Base-by-base conservation (phyloP, 1,139 yeast species). In the Debaryomyces coudertii region DNA sequence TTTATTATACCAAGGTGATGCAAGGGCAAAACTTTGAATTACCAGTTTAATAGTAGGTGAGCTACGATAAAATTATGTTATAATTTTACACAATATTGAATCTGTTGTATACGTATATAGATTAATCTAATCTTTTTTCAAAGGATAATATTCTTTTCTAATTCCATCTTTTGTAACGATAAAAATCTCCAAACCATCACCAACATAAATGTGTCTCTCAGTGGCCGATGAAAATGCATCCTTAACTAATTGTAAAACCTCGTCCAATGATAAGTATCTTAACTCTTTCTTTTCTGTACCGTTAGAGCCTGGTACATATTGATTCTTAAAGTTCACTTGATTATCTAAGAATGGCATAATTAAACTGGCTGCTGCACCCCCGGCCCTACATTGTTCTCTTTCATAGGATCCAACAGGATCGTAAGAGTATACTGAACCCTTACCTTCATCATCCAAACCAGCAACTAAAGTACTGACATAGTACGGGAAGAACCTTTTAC, bases 331-430 rank as follows among this genome's bases (percentile, higher is more conserved):
- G 66, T 89, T 87, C 53, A 95, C 99, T 73, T 95, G 99, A 68
- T 92, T 93, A 67, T 93, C 99, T 62, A 93, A 80, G 66, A 93
- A 93, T 4, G 99, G 99, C 95, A 90, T 92, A 59, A 93, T 90
- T 67, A 93, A 80, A 55, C 93, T 83, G 2, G 97, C 95, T 28
- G 98, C 98, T 6, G 97, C 95, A 38, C 99, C 99, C 51, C 96
- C 98, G 1, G 98, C 98, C 61, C 97, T 82, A 70, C 97, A 90
- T 64, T 90, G 96, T 66, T 92, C 97, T 61, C 97, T 83, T 71
- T 95, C 99, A 65, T 93, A 95, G 1, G 97, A 89, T 5, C 99
- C 99, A 47, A 93, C 97, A 1, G 99, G 99, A 64, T 93, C 99
- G 65, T 90, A 93, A 5, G 98, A 90, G 66, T 88, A 93, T 33